phyloP scores from a whole-genome alignment of 345 rosid species.

The Psidium guajava region DNA sequence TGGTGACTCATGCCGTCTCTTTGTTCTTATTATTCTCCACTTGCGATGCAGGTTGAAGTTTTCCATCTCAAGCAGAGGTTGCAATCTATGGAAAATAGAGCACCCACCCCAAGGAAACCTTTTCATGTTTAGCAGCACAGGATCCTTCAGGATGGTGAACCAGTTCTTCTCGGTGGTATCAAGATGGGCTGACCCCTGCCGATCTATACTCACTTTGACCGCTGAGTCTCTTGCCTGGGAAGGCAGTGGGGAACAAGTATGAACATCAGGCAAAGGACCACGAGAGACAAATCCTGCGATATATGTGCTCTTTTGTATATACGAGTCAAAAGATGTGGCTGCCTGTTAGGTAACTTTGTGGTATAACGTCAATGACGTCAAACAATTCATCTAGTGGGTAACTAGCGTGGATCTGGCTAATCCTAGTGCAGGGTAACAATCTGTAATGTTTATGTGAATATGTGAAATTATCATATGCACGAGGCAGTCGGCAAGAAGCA shows the following conservation, averaged over 20 bases:
- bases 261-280: neutral
- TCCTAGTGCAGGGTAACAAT: neutral
- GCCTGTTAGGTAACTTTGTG: neutral
- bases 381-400: neutral
- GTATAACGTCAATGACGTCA: too few relatives aligned
- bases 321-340: neutral
- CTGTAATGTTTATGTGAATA: neutral
- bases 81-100: constrained; percentile 81
- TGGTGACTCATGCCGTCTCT: too few relatives aligned
- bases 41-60: constrained; percentile 70
- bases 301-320: neutral
- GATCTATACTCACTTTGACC: neutral
- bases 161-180: too few relatives aligned
- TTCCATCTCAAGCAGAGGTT: constrained; percentile 92
- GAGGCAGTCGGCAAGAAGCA: neutral
- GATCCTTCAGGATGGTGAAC: too few relatives aligned
- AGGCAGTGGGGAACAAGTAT: neutral
- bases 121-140: constrained; percentile 17
- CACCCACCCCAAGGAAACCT: constrained; percentile 82
- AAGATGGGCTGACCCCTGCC: too few relatives aligned
- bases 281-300: neutral
- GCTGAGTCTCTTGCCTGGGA: neutral
- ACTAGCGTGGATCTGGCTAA: neutral
- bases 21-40: neutral
- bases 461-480: neutral